These are phyloP conservation scores for Cornus kousa DNA, from an alignment of 148 eudicot species.

Conservation along the genomic window DNA sequence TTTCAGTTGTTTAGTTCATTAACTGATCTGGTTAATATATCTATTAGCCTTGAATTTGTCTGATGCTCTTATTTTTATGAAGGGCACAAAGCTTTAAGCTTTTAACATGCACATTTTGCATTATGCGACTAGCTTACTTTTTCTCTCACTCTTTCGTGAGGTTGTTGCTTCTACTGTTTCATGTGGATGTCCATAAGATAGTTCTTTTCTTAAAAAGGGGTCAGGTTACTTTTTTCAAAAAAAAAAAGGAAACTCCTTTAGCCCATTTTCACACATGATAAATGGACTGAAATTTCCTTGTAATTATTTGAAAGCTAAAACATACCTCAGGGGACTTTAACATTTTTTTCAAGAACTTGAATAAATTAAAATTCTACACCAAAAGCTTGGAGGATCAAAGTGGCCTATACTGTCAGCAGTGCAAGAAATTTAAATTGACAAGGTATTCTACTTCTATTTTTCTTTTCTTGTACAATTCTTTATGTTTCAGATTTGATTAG, in stretches of 20 bases:
- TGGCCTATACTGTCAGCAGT: neutral
- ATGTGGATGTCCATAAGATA: neutral
- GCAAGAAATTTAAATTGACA: neutral
- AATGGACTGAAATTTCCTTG: neutral
- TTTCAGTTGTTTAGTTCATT: neutral
- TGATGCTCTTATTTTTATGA: neutral
- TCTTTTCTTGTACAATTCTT: neutral
- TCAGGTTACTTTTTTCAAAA: neutral
- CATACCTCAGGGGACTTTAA: neutral
- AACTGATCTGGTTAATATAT: neutral
- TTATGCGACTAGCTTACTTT: neutral
- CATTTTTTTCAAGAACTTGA: too few relatives aligned
- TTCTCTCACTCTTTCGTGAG: neutral
- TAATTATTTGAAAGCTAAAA: neutral
- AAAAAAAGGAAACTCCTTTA: neutral
- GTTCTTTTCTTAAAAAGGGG: neutral
- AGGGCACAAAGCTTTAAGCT: slow-evolving; percentile 1
- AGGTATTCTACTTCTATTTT: neutral
- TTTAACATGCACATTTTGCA: neutral
- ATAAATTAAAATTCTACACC: neutral
- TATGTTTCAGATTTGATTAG: neutral
- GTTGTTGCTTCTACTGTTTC: neutral
- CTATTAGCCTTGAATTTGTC: neutral
- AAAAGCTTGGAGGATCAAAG: neutral
- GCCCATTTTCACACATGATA: neutral